Conservation (phyloP, 352 stramenopile genomes). For the Phytophthora cactorum region DNA sequence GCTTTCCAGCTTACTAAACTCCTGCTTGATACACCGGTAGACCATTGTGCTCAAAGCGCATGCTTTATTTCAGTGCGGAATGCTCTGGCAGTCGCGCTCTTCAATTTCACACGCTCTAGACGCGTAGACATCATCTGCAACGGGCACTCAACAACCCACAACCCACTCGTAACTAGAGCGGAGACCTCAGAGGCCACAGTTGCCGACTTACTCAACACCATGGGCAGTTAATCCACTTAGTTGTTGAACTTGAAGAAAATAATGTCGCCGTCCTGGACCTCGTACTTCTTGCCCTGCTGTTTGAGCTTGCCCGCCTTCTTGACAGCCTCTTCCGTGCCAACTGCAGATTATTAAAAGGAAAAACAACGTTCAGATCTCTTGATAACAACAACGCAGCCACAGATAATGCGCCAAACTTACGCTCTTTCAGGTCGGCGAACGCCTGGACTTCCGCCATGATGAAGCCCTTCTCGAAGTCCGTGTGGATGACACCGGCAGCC, state of each 20-base stretch:
- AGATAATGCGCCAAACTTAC: slow-evolving; percentile 50
- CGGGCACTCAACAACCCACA: slow-evolving; percentile 96
- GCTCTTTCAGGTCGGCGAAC: slow-evolving; percentile 90
- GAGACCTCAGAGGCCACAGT: slow-evolving; percentile 2
- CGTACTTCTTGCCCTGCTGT: slow-evolving; percentile 92
- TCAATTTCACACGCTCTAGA: slow-evolving; percentile 33
- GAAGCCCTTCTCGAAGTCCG: slow-evolving; percentile 99
- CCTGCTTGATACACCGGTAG: slow-evolving; percentile 10
- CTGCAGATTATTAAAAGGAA: slow-evolving; percentile 32
- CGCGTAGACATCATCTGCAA: slow-evolving; percentile 75
- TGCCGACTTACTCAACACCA: slow-evolving; percentile 30
- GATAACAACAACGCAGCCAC: neutral
- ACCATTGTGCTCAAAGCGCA: slow-evolving; percentile 35
- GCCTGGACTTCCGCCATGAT: slow-evolving; percentile 95
- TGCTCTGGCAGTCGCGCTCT: slow-evolving; percentile 22
- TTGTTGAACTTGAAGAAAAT: slow-evolving; percentile 95
- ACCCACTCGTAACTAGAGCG: slow-evolving; percentile 75
- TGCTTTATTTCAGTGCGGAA: slow-evolving; percentile 42
- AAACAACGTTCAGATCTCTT: slow-evolving; percentile 17
- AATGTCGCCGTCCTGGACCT: slow-evolving; percentile 89
- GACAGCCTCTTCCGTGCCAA: slow-evolving; percentile 85
- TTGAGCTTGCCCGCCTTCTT: slow-evolving; percentile 92
- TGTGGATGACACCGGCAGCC: slow-evolving; percentile 99
- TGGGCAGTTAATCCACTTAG: slow-evolving; percentile 49
- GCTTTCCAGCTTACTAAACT: slow-evolving; percentile 5